Percentiles rank a stretch among this genome's conserved stretches.
Conservation (phyloP, 176 grass and related monocot species). For the Triticum urartu region DNA sequence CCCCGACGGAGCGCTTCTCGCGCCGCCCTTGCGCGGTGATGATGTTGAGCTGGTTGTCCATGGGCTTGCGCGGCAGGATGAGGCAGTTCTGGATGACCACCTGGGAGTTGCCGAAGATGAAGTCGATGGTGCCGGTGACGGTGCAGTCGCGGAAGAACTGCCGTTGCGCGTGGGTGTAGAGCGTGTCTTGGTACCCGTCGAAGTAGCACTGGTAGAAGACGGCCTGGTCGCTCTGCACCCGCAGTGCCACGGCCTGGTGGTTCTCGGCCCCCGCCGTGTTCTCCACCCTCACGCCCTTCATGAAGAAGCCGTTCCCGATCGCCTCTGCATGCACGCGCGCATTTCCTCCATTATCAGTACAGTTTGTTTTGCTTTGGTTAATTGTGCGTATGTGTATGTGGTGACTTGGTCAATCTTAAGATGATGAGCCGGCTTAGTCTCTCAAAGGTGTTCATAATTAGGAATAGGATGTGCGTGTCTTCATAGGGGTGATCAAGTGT, state of each 20-base stretch:
- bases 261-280: constrained; percentile 72
- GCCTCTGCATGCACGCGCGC: constrained; percentile 41
- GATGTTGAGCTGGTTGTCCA: constrained; percentile 73
- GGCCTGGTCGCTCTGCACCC: constrained; percentile 56
- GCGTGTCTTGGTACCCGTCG: constrained; percentile 80
- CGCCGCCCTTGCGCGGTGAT: constrained; percentile 69
- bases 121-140: constrained; percentile 55
- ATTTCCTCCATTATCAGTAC: not conserved
- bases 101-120: constrained; percentile 79
- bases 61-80: constrained; percentile 52
- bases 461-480: too few relatives aligned
- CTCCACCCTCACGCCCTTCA: constrained; percentile 55
- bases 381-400: not conserved
- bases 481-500: too few relatives aligned
- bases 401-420: too few relatives aligned
- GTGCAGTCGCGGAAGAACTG: constrained; percentile 84
- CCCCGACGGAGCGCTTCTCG: constrained; percentile 47
- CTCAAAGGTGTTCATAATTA: too few relatives aligned
- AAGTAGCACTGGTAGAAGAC: constrained; percentile 69
- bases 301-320: constrained; percentile 74
- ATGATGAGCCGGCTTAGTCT: too few relatives aligned
- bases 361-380: not conserved
- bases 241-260: constrained; percentile 74
- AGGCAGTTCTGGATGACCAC: constrained; percentile 69
- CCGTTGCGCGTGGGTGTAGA: constrained; percentile 65